These are phyloP conservation scores for Rusavskia elegans DNA, from an alignment of 495 filamentous ascomycete species.

Conservation along the genomic window DNA sequence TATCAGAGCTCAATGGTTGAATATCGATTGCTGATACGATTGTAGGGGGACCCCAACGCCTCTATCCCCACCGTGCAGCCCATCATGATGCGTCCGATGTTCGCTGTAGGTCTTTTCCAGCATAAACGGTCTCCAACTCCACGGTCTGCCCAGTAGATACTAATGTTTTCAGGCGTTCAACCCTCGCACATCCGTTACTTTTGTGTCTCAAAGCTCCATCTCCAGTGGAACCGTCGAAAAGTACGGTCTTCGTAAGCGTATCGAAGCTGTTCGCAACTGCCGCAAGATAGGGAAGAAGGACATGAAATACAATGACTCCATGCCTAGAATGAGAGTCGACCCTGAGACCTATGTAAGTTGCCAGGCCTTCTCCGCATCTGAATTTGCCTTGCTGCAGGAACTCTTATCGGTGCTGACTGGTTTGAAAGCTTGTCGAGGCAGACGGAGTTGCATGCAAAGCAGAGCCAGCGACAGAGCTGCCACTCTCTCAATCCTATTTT, in stretches of 20 bases:
- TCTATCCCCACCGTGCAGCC: constrained; percentile 87
- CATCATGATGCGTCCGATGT: constrained; percentile 76
- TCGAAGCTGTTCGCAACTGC: constrained; percentile 71
- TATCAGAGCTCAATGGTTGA: background rate
- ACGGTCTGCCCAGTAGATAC: background rate
- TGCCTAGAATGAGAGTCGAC: constrained; percentile 88
- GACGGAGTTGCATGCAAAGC: constrained; percentile 64
- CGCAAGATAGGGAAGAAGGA: constrained; percentile 70
- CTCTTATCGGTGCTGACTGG: background rate
- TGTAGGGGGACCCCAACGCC: constrained; percentile 83
- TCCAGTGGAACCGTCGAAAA: constrained; percentile 41
- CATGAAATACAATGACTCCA: constrained; percentile 84
- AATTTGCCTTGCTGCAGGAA: no score
- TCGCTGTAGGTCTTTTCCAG: constrained; percentile 34
- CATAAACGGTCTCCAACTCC: background rate
- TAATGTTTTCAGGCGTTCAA: constrained; percentile 33
- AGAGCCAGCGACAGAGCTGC: constrained; percentile 55
- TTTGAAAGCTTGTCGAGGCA: constrained; percentile 53
- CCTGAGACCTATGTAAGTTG: constrained; percentile 63
- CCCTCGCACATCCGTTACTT: constrained; percentile 60
- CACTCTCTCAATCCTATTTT: constrained; percentile 69
- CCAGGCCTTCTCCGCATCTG: no score
- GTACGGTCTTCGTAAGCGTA: constrained; percentile 65
- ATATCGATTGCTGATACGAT: background rate
- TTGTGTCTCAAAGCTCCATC: constrained; percentile 63